These are phyloP conservation scores for Aspergillus jensenii DNA, from an alignment of 2,329 filamentous ascomycete genomes.

Conservation along the genomic window DNA sequence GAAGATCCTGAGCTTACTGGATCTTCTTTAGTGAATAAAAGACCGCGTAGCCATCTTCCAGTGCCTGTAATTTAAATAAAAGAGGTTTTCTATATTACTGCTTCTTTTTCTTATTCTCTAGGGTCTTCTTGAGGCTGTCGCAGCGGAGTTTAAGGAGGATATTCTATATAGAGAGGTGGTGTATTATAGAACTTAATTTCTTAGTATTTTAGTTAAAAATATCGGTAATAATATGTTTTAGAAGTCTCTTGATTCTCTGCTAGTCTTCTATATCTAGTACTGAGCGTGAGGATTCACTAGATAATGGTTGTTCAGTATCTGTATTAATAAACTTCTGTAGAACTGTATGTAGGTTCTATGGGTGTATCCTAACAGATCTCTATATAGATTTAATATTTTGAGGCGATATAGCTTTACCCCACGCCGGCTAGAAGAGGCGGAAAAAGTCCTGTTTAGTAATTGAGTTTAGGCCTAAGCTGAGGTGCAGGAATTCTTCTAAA, in stretches of 20 bases:
- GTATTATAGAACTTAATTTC: conserved; percentile 4
- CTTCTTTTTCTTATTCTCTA: conserved; percentile 7
- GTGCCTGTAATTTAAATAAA: neutral
- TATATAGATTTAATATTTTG: conserved; percentile 4
- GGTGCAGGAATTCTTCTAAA: conserved; percentile 2
- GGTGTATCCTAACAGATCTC: conserved; percentile 2
- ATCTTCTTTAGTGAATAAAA: conserved; percentile 7
- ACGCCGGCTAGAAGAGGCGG: conserved; percentile 2
- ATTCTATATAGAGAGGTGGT: conserved; percentile 8
- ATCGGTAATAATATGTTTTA: neutral
- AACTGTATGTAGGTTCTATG: neutral
- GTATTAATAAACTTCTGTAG: neutral
- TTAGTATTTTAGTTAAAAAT: conserved; percentile 2
- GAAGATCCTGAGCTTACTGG: conserved; percentile 3
- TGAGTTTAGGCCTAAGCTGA: neutral
- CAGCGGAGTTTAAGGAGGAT: conserved; percentile 1
- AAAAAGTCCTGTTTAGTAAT: conserved; percentile 9
- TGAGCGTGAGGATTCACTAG: neutral
- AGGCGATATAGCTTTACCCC: neutral
- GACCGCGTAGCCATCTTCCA: neutral
- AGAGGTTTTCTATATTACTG: neutral
- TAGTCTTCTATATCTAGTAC: neutral
- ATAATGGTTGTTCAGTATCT: neutral
- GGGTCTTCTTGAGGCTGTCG: neutral
- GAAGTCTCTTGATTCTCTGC: conserved; percentile 2